phyloP scores from a whole-genome alignment of 148 eudicot species.

The Beta vulgaris region DNA sequence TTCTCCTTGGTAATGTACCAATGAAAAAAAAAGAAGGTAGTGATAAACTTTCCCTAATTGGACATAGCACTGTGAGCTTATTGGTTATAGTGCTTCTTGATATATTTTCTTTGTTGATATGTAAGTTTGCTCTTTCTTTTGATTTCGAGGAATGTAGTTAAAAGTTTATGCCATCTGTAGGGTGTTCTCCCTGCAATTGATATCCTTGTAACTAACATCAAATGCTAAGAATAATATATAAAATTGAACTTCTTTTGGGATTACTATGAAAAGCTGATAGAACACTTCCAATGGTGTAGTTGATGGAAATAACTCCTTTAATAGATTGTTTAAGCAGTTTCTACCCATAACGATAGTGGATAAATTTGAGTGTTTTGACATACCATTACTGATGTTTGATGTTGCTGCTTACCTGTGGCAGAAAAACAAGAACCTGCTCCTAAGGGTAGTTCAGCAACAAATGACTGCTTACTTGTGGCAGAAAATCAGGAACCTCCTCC shows the following conservation, averaged over 20 bases:
- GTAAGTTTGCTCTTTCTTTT: background rate
- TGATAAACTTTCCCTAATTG: constrained; percentile 31
- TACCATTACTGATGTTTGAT: constrained; percentile 3
- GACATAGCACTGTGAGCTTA: constrained; percentile 1
- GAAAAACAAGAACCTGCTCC: constrained; percentile 44
- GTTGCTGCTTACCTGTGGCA: constrained; percentile 15
- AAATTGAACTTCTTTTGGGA: background rate
- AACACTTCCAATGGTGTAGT: background rate
- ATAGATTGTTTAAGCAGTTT: too few relatives aligned
- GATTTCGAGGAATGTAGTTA: background rate
- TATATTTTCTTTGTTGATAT: background rate
- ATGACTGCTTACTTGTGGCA: too few relatives aligned
- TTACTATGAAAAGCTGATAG: background rate
- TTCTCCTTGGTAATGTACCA: too few relatives aligned
- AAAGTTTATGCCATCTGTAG: background rate
- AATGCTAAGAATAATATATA: background rate
- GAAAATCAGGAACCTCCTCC: constrained; percentile 43
- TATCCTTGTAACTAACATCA: background rate
- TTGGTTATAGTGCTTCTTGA: background rate
- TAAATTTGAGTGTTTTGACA: background rate
- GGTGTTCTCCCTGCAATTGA: background rate
- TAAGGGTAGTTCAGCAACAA: too few relatives aligned
- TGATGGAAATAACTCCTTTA: too few relatives aligned
- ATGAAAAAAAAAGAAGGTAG: constrained; percentile 49
- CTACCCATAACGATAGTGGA: too few relatives aligned